A percentile compares a stretch with the other conserved stretches of the same genome.
phyloP scores from a whole-genome alignment of 2,329 filamentous ascomycete species.

The Claviceps purpurea region DNA sequence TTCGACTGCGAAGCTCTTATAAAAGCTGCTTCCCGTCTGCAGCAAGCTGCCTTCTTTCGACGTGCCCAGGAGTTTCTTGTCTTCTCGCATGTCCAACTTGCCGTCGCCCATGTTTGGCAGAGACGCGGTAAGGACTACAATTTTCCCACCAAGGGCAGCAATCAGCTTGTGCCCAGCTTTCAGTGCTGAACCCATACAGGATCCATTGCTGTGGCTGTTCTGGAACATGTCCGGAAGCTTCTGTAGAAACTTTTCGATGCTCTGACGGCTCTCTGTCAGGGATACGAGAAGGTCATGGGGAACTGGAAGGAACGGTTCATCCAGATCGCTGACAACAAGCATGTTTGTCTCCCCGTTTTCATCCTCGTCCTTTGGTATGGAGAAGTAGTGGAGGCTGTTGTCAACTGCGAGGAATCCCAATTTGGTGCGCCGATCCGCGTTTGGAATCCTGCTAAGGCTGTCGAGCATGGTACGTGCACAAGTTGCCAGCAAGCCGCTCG shows the following conservation, averaged over 20 bases:
- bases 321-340: constrained; percentile 87
- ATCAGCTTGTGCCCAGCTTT: constrained; percentile 93
- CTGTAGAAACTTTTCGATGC: constrained; percentile 79
- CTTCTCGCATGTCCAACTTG: constrained; percentile 84
- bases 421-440: constrained; percentile 82
- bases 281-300: constrained; percentile 85
- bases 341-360: constrained; percentile 78
- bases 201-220: constrained; percentile 76
- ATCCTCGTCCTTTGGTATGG: constrained; percentile 76
- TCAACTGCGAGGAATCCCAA: constrained; percentile 94
- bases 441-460: constrained; percentile 93
- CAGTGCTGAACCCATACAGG: constrained; percentile 90
- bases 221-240: constrained; percentile 96
- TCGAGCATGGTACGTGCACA: constrained; percentile 88
- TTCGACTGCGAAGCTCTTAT: constrained; percentile 97
- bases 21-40: constrained; percentile 90
- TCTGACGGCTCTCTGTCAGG: constrained; percentile 74
- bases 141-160: constrained; percentile 84
- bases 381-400: constrained; percentile 90
- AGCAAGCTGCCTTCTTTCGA: constrained; percentile 79
- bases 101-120: constrained; percentile 83
- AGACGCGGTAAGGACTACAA: constrained; percentile 79
- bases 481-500: constrained; percentile 81
- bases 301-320: constrained; percentile 92
- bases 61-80: constrained; percentile 90